Evolutionary conservation across 2,329 filamentous ascomycete species (phyloP).

Genomic region (Pseudopithomyces maydicus): DNA sequence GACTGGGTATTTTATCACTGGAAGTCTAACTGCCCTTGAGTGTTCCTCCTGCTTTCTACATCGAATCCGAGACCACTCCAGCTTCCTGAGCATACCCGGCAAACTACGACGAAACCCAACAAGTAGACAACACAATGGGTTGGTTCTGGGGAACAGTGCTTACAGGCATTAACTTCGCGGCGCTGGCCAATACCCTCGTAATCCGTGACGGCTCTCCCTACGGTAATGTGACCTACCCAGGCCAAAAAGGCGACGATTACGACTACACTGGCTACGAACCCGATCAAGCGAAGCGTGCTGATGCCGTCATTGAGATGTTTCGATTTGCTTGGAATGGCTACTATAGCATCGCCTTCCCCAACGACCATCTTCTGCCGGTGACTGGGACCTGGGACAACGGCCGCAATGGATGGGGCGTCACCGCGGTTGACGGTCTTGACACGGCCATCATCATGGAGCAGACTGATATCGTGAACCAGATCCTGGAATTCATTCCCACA

Average conservation of each 20-base stretch:
- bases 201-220: conserved; percentile 5
- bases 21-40: no score
- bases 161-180: not conserved
- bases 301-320: conserved; percentile 32
- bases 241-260: conserved; percentile 21
- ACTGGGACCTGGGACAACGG: conserved; percentile 29
- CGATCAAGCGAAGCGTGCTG: conserved; percentile 20
- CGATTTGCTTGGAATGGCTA: conserved; percentile 43
- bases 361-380: conserved; percentile 36
- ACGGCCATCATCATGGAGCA: conserved; percentile 65
- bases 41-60: not conserved
- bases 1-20: not conserved
- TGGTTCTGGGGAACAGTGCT: not conserved
- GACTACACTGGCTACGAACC: conserved; percentile 22
- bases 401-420: conserved; percentile 52
- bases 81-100: not conserved
- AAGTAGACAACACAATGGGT: not conserved
- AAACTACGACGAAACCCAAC: not conserved
- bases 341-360: conserved; percentile 36
- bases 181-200: not conserved
- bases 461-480: conserved; percentile 60
- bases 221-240: conserved; percentile 18
- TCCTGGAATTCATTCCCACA: conserved; percentile 55
- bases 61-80: not conserved
- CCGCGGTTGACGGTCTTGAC: conserved; percentile 60